Percentiles rank a stretch among this genome's conserved stretches.
These are phyloP conservation scores for Crithidia expoeki DNA, from an alignment of 208 protist genomes.

Conservation along the genomic window DNA sequence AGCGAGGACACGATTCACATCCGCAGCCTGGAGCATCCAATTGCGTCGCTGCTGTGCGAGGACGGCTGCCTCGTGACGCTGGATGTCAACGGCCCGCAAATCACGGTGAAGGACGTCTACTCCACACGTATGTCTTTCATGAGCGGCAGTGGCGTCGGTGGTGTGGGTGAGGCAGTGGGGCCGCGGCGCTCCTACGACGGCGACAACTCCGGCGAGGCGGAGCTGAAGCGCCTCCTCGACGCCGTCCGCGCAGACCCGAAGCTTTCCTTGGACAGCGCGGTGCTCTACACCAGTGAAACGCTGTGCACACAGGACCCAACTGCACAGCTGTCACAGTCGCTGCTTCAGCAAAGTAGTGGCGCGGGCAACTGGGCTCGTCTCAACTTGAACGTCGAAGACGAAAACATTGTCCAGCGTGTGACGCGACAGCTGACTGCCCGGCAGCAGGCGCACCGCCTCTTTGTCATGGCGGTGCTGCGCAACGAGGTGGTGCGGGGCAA, in stretches of 20 bases:
- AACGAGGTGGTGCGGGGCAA: slow-evolving; percentile 34
- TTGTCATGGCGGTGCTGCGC: slow-evolving; percentile 65
- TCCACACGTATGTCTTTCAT: background rate
- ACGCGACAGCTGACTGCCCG: slow-evolving; percentile 61
- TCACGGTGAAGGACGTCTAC: slow-evolving; percentile 35
- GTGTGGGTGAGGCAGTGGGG: background rate
- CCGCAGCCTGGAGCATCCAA: slow-evolving; percentile 27
- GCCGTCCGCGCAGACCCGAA: slow-evolving; percentile 48
- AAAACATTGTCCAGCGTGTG: slow-evolving; percentile 75
- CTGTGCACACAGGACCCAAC: slow-evolving; percentile 6
- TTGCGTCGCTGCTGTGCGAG: slow-evolving; percentile 46
- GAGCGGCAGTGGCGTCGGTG: background rate
- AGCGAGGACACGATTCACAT: slow-evolving; percentile 74
- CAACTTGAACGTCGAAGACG: slow-evolving; percentile 72
- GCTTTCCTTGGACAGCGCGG: slow-evolving; percentile 65
- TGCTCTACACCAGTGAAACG: slow-evolving; percentile 42
- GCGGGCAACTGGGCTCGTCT: slow-evolving; percentile 75
- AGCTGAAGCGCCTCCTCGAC: slow-evolving; percentile 34
- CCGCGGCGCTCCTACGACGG: slow-evolving; percentile 12
- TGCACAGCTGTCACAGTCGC: too few relatives aligned
- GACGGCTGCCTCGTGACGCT: slow-evolving; percentile 66
- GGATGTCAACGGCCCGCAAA: slow-evolving; percentile 50
- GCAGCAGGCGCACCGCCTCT: slow-evolving; percentile 78
- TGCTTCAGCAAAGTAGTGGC: background rate
- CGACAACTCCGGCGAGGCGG: slow-evolving; percentile 22